Percentiles rank a stretch among this genome's conserved stretches.
phyloP scores from a whole-genome alignment of 2,329 filamentous ascomycete genomes.

The Monilinia fructigena region DNA sequence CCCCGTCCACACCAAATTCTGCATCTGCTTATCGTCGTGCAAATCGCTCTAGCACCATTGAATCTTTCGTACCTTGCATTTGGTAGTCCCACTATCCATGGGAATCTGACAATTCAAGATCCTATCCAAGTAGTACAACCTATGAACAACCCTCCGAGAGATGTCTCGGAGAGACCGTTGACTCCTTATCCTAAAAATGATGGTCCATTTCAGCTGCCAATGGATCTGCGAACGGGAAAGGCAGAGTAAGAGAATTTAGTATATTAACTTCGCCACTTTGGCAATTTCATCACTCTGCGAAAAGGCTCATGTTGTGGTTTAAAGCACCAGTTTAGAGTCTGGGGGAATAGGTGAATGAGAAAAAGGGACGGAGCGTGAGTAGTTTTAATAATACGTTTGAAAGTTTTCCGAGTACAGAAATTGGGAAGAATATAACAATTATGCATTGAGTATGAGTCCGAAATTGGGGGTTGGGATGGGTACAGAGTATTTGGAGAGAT shows the following conservation, averaged over 20 bases:
- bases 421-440: slow-evolving; percentile 7
- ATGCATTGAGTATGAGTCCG: slow-evolving; percentile 1
- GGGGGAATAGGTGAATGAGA: neutral
- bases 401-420: slow-evolving; percentile 15
- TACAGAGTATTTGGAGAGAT: slow-evolving; percentile 18
- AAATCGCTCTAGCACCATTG: slow-evolving; percentile 22
- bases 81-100: neutral
- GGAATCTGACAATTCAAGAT: no score
- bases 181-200: slow-evolving; percentile 28
- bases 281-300: neutral
- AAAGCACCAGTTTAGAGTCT: neutral
- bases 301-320: slow-evolving; percentile 15
- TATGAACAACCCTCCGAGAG: slow-evolving; percentile 13
- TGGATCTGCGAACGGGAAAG: neutral
- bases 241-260: neutral
- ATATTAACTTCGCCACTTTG: neutral
- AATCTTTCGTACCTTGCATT: slow-evolving; percentile 19
- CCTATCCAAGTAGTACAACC: neutral
- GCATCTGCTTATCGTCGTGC: slow-evolving; percentile 8
- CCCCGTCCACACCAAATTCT: slow-evolving; percentile 11
- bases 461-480: slow-evolving; percentile 3
- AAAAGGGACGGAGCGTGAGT: neutral
- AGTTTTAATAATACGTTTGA: slow-evolving; percentile 12
- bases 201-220: slow-evolving; percentile 13
- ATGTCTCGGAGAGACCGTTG: slow-evolving; percentile 22